Base-by-base conservation (phyloP, 139 green algal genomes). In the Chlorella ohadii region DNA sequence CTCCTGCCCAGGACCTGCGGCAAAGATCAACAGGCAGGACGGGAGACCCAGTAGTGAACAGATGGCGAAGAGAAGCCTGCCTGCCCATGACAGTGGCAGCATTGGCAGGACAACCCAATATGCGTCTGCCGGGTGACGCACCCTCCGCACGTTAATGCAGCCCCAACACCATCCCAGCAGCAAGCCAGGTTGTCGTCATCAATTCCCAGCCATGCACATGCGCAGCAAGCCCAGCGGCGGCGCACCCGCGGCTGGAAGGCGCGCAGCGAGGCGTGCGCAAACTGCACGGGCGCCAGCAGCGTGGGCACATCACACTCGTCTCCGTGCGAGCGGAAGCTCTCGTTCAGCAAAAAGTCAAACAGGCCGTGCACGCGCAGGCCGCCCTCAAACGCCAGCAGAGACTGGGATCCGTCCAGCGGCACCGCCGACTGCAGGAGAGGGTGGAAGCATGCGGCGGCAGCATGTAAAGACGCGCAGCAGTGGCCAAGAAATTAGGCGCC, bases 331-430 rank as follows among this genome's bases (percentile, higher is more conserved):
- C 34, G 51, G 22, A 85, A 86, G 5, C 28, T 41, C 38, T 93
- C 88, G 47, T 92, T 87, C 27, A 93, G 33, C 28, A 95, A 72
- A 33, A 87, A 92, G 61, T 95, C 89, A 64, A 92, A 93, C 20
- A 95, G 85, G 25, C 86, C 89, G 55, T 94, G 90, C 56, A 94
- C 92, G 6, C 87, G 79, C 5, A 81, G 15, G 2, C 78, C 61
- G 0, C 90, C 90, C 5, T 91, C 71, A 78, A 94, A 89, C 36
- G 86, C 75, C 75, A 95, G 86, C 87, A 95, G 51, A 27, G 87
- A 93, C 63, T 85, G 76, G n/a, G 63, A 91, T 85, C 84, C 83
- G 78, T 94, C 79, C 39, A 72, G 27, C 27, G 79, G 79, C 44
- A 77, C 47, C 22, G 79, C 79, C 16, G 79, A 66, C 79, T 84